Conservation (phyloP, 164 flowering plant genomes). For the Chimonanthus salicifolius region DNA sequence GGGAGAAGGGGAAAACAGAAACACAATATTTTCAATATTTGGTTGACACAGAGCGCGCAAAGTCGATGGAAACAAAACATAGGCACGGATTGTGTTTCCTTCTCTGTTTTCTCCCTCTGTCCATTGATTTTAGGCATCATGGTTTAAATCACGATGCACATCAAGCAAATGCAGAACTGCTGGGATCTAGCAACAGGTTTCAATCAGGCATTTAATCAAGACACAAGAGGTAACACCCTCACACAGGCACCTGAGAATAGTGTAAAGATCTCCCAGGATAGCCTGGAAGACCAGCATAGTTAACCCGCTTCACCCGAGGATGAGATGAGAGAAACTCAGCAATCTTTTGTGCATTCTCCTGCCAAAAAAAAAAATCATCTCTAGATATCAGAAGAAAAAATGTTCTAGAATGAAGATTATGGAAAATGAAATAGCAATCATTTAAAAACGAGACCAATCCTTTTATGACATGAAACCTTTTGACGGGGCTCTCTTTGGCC, state of each 20-base stretch:
- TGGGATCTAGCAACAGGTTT: not conserved
- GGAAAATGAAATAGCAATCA: not conserved
- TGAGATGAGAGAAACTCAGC: conserved; percentile 85
- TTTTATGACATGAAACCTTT: not conserved
- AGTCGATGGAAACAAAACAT: not conserved
- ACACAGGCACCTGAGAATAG: conserved; percentile 64
- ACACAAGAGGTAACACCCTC: too few species aligned
- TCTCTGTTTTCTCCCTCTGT: not conserved
- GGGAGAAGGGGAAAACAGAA: too few species aligned
- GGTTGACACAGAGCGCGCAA: not conserved
- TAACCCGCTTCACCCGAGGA: conserved; percentile 76
- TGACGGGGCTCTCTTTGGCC: not conserved
- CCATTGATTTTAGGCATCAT: not conserved
- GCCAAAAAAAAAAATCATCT: conserved; percentile 11
- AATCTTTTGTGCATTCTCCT: conserved; percentile 94
- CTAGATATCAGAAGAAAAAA: not conserved
- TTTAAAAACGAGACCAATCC: not conserved
- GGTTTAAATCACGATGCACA: not conserved
- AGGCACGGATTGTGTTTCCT: not conserved
- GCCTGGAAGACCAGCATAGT: conserved; percentile 87
- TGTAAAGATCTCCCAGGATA: conserved; percentile 92
- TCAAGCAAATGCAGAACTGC: not conserved
- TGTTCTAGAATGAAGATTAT: not conserved
- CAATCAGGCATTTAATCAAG: not conserved
- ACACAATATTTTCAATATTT: not conserved